Conservation (phyloP, 2,329 filamentous ascomycete species). For the Cladosporium sp. region DNA sequence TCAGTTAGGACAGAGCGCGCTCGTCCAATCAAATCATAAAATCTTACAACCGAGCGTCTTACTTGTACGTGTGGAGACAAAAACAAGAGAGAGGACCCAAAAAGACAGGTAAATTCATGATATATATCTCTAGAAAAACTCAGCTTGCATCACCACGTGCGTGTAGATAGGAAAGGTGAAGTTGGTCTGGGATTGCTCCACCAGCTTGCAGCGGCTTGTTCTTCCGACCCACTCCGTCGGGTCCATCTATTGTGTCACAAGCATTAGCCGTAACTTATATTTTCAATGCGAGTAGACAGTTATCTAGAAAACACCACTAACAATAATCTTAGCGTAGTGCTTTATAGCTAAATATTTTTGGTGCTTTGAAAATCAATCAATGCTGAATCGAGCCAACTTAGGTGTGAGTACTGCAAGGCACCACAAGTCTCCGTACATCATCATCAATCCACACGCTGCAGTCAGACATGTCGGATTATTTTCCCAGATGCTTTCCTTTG, state of each 20-base stretch:
- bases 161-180: neutral
- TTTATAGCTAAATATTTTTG: neutral
- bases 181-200: neutral
- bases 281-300: neutral
- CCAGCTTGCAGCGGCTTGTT: neutral
- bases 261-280: neutral
- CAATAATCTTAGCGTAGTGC: neutral
- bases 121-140: neutral
- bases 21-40: neutral
- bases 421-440: neutral
- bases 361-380: neutral
- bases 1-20: neutral
- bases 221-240: neutral
- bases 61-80: neutral
- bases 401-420: neutral
- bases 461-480: neutral
- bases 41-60: neutral
- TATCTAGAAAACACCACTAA: neutral
- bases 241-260: neutral
- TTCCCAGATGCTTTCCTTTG: neutral
- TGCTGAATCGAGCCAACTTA: neutral
- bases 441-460: neutral
- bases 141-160: neutral
- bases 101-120: neutral
- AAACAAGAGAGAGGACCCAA: neutral